Percentiles rank a stretch among this genome's conserved stretches.
Evolutionary conservation across 805 yeast genomes (phyloP).

Genomic region (Saccharomycopsis oosterbeekiorum): DNA sequence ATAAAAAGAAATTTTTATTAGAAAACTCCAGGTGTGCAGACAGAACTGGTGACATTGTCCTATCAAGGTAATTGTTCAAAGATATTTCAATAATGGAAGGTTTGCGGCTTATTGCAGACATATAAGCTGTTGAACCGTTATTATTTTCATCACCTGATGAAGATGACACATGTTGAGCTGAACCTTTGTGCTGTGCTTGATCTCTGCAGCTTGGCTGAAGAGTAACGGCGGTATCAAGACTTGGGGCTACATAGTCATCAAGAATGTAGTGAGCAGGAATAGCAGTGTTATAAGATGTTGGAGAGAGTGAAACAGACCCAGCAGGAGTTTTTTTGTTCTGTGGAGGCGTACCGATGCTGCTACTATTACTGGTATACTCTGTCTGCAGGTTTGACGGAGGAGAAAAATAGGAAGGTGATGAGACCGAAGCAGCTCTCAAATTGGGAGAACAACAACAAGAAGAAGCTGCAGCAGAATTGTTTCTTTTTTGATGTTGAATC

Average conservation of each 20-base stretch:
- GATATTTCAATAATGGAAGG: conserved; percentile 17
- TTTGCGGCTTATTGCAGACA: conserved; percentile 6
- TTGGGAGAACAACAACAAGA: conserved; percentile 6
- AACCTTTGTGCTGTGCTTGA: not conserved
- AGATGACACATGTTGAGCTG: not conserved
- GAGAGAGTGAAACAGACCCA: not conserved
- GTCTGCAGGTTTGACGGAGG: not conserved
- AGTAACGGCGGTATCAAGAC: conserved; percentile 12
- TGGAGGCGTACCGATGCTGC: not conserved
- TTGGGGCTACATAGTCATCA: conserved; percentile 18
- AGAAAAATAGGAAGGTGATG: not conserved
- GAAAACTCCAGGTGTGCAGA: not conserved
- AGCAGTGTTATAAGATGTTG: not conserved
- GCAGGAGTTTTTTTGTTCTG: not conserved
- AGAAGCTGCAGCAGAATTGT: not conserved
- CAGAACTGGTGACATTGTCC: not conserved
- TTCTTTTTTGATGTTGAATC: not conserved
- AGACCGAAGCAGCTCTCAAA: not conserved
- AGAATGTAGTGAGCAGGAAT: conserved; percentile 16
- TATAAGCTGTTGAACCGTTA: not conserved
- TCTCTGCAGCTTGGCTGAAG: not conserved
- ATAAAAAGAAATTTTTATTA: not conserved
- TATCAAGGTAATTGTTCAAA: conserved; percentile 11
- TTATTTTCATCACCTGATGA: not conserved
- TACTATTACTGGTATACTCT: not conserved